Evolutionary conservation across 2,329 filamentous ascomycete species (phyloP).

Genomic region (Trichoderma endophyticum): DNA sequence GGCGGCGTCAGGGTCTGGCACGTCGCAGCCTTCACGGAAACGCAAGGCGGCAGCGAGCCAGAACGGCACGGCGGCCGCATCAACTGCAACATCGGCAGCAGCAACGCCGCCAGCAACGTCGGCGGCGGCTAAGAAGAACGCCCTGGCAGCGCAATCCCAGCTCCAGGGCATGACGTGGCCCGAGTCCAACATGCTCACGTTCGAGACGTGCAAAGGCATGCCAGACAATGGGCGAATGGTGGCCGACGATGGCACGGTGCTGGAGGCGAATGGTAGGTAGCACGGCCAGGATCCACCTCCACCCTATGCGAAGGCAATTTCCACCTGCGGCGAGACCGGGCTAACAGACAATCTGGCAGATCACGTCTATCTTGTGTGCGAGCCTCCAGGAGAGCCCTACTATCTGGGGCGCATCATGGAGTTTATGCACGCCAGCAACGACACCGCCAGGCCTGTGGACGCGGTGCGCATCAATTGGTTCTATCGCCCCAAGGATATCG

Average conservation of each 20-base stretch:
- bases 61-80: constrained; percentile 23
- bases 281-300: constrained; percentile 19
- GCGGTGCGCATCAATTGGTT: constrained; percentile 96
- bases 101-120: constrained; percentile 19
- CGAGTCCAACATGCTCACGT: constrained; percentile 85
- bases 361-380: constrained; percentile 93
- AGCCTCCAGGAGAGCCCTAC: constrained; percentile 96
- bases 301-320: constrained; percentile 20
- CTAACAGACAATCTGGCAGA: constrained; percentile 44
- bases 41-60: constrained; percentile 65
- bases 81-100: constrained; percentile 19
- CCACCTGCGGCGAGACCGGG: constrained; percentile 18
- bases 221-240: constrained; percentile 75
- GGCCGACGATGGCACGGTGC: constrained; percentile 84
- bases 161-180: constrained; percentile 40
- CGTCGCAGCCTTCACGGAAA: constrained; percentile 65
- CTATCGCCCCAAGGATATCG: constrained; percentile 93
- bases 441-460: constrained; percentile 71
- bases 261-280: constrained; percentile 90
- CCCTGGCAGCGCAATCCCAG: constrained; percentile 36
- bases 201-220: constrained; percentile 66
- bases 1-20: constrained; percentile 49
- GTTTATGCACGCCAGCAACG: constrained; percentile 80
- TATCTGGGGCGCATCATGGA: constrained; percentile 98
- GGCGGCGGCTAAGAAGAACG: constrained; percentile 22